Evolutionary conservation across 202 grass and related monocot species (phyloP).

Genomic region (Schoenoplectus tabernaemontani): DNA sequence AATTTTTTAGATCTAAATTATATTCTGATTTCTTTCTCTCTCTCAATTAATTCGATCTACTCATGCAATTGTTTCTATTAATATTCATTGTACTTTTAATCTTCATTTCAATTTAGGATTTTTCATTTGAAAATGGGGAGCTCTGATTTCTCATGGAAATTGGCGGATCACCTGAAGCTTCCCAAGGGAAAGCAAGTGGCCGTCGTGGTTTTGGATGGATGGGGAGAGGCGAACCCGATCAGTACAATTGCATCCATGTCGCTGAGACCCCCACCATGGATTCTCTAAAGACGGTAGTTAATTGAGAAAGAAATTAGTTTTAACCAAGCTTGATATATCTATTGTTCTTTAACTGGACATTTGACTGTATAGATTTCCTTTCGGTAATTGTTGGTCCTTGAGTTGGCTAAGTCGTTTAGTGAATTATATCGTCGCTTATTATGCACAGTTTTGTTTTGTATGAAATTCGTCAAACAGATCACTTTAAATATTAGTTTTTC

Average conservation of each 20-base stretch:
- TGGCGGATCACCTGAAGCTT: constrained; percentile 72
- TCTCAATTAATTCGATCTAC: constrained; percentile 4
- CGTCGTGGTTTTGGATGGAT: constrained; percentile 90
- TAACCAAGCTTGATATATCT: background rate
- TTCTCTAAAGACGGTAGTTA: constrained; percentile 75
- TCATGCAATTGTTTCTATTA: background rate
- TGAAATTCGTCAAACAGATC: background rate
- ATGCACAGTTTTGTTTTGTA: background rate
- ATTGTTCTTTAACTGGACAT: background rate
- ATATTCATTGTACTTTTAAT: background rate
- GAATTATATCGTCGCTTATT: background rate
- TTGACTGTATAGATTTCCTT: background rate
- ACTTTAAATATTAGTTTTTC: background rate
- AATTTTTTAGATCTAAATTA: background rate
- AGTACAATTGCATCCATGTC: constrained; percentile 97
- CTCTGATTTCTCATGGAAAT: constrained; percentile 43
- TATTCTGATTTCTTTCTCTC: background rate
- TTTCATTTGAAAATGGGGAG: constrained; percentile 43
- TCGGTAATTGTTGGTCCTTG: background rate
- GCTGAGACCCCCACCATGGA: constrained; percentile 93
- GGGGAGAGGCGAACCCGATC: constrained; percentile 90
- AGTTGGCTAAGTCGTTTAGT: background rate
- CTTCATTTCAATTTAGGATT: constrained; percentile 1
- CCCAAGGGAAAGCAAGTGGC: constrained; percentile 80
- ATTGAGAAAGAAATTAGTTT: background rate